Base-by-base conservation (phyloP, 2,329 filamentous ascomycete genomes). In the Aspergillus proliferans region DNA sequence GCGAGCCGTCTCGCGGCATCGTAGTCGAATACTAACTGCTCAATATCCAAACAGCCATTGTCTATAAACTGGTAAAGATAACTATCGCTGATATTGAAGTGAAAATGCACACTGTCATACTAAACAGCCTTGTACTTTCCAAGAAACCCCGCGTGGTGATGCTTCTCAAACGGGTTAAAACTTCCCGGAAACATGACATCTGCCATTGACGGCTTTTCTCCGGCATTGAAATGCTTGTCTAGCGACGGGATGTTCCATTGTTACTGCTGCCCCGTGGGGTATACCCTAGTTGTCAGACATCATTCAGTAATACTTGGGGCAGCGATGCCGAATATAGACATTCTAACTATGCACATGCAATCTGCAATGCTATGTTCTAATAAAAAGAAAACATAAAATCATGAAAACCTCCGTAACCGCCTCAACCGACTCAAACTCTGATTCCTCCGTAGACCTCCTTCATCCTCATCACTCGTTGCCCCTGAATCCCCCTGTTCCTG, bases 1-100 rank as follows among this genome's bases (percentile, higher is more conserved):
- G 64, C 43, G 53, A 54, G 51, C 52, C 55, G 45, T 65, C 63
- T 22, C 58, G 60, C 39, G 61, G 59, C 59, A 61, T 65, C 53
- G 54, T 65, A 54, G 26, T n/a, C 9, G 34, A 38, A 38, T 38
- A 19, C 3, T 4, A 19, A 9, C n/a, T 15, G 9, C 3, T 18
- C 34, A 38, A 18, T n/a, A 4, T 38, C 18, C 34, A 38, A 10
- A 19, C 18, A 2, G n/a, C n/a, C 34, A 38, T 38, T 38, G 34
- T 15, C 34, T 19, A 38, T 3, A 6, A 15, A 36, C 14, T 15
- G 10, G 33, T 5, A 15, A 15, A 36, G 34, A 36, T 14, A 6
- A 36, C 12, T 10, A 26, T 26, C 26, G 34, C 6, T 38, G 34
- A 38, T 38, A 38, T 38, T 19, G 18, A 38, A 5, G 34, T 12